Evolutionary conservation across 2,329 filamentous ascomycete genomes (phyloP), one percentile per base, ranked within the genome.

Genomic region (Fusarium sublunatum): DNA sequence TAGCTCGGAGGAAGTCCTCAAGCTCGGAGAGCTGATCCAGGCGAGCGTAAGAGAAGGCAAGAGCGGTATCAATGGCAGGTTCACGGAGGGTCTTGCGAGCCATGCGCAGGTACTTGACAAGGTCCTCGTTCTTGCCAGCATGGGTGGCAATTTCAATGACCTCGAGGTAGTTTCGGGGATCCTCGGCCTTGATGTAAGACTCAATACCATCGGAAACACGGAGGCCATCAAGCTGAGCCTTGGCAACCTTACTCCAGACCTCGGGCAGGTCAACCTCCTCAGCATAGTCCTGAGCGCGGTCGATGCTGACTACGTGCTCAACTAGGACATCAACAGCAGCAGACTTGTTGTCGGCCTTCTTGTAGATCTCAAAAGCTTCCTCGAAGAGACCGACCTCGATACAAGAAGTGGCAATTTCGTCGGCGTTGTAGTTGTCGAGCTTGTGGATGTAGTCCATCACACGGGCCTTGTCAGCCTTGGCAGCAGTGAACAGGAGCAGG

Each of bases 181-280:
- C 95, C 64, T 90, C 86, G 31, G 95, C 95, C 76, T 94, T 94
- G 75, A 99, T 97, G 79, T 99, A 99, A 1, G 95, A 98, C 59
- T 97, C 93, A 67, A 99, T 96, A 39, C 92, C 88, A 79, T 99
- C 95, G 47, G 88, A 88, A 28, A 99, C 89, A 59, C 95, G 92
- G 34, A 99, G 88, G 69, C 95, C 95, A 75, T 99, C 95, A 54
- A 99, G 86, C 80, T 99, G 95, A 53, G 95, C 94, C 83, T 99
- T 99, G 65, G 92, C 95, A 68, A 99, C 94, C 81, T 91, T 93
- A 82, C 93, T 98, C 95, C 95, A 99, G 25, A 99, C 95, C 72
- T 97, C 93, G 3, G 95, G 91, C 60, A 93, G 81, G 71, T 99
- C 95, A 55, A 99, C 91, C 64, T 93, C 91, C 73, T 99, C 95